Conservation (phyloP, 2,329 filamentous ascomycete genomes). For the Aspergillus vadensis region DNA sequence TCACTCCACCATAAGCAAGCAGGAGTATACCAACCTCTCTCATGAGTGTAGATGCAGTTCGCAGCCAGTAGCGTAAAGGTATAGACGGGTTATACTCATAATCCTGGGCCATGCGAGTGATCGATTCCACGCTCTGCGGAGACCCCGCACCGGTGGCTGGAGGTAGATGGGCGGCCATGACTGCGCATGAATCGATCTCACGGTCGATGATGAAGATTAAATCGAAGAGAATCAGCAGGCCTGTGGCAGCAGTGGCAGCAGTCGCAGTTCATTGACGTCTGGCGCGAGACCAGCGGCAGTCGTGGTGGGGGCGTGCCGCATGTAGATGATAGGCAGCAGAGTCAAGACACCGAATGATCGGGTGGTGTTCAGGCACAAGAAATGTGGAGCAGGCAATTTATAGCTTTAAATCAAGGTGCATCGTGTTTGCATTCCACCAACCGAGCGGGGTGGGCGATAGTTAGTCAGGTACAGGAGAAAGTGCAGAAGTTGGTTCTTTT, state of each 20-base stretch:
- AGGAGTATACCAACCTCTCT: conserved; percentile 66
- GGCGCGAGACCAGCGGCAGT: conserved; percentile 19
- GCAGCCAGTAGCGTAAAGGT: conserved; percentile 76
- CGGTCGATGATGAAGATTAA: neutral
- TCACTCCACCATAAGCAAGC: neutral
- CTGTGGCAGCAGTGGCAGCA: neutral
- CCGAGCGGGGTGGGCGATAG: neutral
- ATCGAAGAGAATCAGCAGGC: neutral
- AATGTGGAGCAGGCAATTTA: neutral
- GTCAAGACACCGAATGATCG: neutral
- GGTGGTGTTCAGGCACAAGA: neutral
- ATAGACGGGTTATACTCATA: conserved; percentile 81
- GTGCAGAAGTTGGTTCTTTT: neutral
- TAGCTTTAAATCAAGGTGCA: neutral
- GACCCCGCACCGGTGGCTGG: conserved; percentile 35
- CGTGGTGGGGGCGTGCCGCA: conserved; percentile 22
- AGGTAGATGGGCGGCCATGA: conserved; percentile 30
- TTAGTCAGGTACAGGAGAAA: neutral
- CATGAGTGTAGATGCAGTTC: conserved; percentile 75
- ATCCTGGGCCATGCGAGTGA: conserved; percentile 71
- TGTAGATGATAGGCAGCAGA: conserved; percentile 22
- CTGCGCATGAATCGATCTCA: conserved; percentile 7
- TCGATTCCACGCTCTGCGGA: conserved; percentile 75
- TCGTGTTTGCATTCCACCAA: neutral
- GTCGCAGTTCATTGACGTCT: conserved; percentile 18